These are phyloP conservation scores for Capronia epimyces DNA, from an alignment of 2,329 filamentous ascomycete genomes.

Conservation along the genomic window DNA sequence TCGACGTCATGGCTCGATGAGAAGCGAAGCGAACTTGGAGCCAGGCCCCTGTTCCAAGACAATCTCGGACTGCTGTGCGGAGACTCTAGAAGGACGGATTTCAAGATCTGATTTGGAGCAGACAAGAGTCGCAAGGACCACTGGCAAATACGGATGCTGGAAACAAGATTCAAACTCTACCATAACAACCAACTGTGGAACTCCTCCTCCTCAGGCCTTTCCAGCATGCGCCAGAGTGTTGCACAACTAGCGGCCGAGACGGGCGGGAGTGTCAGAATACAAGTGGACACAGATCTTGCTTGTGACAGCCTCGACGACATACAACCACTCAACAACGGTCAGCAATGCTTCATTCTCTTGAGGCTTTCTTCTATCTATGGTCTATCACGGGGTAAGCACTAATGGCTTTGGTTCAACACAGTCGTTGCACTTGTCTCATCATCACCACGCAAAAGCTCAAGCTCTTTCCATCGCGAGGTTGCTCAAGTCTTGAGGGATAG, in stretches of 20 bases:
- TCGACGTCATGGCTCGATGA: conserved; percentile 18
- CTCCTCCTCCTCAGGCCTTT: background rate
- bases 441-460: too few relatives aligned
- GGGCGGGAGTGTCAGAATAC: background rate
- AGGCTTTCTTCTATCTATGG: too few relatives aligned
- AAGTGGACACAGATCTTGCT: background rate
- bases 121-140: background rate
- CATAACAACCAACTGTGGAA: too few relatives aligned
- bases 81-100: conserved; percentile 5
- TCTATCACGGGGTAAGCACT: too few relatives aligned
- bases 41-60: conserved; percentile 7
- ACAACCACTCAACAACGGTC: too few relatives aligned
- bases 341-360: too few relatives aligned
- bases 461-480: too few relatives aligned
- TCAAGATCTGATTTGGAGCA: background rate
- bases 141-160: too few relatives aligned
- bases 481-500: too few relatives aligned
- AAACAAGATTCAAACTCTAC: background rate
- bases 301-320: background rate
- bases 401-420: too few relatives aligned
- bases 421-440: too few relatives aligned
- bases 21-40: conserved; percentile 21
- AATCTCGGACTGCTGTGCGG: conserved; percentile 2
- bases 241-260: background rate
- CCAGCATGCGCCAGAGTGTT: background rate